phyloP scores from a whole-genome alignment of 495 filamentous ascomycete species.

The Aspergillus biplanus region DNA sequence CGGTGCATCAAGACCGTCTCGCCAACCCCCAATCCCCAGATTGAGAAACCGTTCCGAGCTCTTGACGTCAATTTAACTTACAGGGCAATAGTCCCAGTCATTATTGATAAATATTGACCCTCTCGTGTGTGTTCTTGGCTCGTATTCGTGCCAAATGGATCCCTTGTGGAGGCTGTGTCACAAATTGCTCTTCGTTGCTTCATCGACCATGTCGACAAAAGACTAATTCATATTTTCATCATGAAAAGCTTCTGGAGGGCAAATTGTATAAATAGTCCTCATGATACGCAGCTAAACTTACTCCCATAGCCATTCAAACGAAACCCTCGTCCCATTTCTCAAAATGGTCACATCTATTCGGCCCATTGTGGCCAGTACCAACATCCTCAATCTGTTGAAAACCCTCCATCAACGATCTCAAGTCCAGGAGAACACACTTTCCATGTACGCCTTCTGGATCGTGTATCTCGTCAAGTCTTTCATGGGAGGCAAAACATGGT shows the following conservation, averaged over 20 bases:
- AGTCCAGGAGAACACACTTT: neutral
- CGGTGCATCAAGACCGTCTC: neutral
- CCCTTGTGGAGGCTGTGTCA: neutral
- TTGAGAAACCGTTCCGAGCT: slow-evolving; percentile 2
- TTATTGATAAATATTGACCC: neutral
- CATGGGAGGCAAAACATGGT: neutral
- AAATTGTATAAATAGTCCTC: neutral
- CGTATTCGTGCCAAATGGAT: neutral
- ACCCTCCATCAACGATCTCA: neutral
- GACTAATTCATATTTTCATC: neutral
- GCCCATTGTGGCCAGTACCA: slow-evolving; percentile 1
- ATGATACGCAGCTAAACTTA: neutral
- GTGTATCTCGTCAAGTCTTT: neutral
- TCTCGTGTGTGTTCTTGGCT: neutral
- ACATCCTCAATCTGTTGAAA: neutral
- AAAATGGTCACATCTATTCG: neutral
- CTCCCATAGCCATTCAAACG: neutral
- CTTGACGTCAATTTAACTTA: neutral
- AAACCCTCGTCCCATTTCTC: neutral
- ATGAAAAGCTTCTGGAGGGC: neutral
- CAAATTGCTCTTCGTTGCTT: neutral
- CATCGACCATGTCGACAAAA: neutral
- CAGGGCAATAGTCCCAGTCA: neutral
- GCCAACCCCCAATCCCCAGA: neutral
- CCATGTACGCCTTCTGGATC: slow-evolving; percentile 3